Evolutionary conservation across 345 rosid species (phyloP), one percentile per base, ranked within the genome.

Genomic region (Rhodamnia argentea): DNA sequence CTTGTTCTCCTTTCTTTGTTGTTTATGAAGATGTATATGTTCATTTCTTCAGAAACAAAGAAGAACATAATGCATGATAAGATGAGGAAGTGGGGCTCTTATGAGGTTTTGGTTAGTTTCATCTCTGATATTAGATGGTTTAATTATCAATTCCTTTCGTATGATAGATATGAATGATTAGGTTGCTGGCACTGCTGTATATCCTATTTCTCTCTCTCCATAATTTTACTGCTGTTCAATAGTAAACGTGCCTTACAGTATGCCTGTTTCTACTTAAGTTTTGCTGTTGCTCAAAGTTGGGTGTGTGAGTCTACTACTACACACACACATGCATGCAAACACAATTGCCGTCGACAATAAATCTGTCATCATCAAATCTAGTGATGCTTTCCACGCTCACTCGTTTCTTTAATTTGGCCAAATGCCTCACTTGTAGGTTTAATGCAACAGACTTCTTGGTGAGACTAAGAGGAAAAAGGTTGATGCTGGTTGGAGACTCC

Each of bases 401-500:
- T 86, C 91, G 24, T 70, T 37, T 70, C 42, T 70, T 70, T 37
- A 10, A 70, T 70, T 37, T 70, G 47, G 47, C 81, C 81, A 70
- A 29, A 70, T 70, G 37, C 47, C 81, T 87, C 87, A 86, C 87
- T 90, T 83, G 88, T 88, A 96, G 99, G 98, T 95, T 97, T 88
- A 97, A 97, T 92, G 98, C 96, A 83, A 91, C 98, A 91, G 98
- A 97, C 93, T 95, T 96, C 91, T 93, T 97, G 94, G 92, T 83
- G 90, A 95, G 94, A 88, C 88, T 97, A 75, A 88, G 95, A 88
- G 98, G 99, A 83, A 96, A 97, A 89, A 93, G 92, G 87, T 89
- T 96, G 87, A 90, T 95, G 96, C 90, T 97, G 88, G 96, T 97
- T 89, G 99, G 99, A 57, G 99, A 97, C 85, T 97, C 99, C 82